These are phyloP conservation scores for Pilasporangium apinafurcum DNA, from an alignment of 352 stramenopile species.

Conservation along the genomic window DNA sequence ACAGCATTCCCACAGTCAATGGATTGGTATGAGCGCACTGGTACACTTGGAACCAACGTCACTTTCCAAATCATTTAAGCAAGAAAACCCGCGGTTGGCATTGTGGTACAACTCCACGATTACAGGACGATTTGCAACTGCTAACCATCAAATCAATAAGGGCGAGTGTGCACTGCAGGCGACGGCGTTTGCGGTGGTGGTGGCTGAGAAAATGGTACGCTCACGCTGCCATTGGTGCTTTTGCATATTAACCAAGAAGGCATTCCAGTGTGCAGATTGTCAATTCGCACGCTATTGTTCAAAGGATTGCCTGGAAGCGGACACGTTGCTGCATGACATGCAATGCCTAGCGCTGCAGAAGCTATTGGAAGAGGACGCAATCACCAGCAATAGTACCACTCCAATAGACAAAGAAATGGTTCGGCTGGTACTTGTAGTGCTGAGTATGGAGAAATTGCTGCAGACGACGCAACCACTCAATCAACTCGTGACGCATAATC, in stretches of 20 bases:
- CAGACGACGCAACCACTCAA: constrained; percentile 19
- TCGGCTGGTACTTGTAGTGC: constrained; percentile 37
- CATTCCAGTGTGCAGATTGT: constrained; percentile 43
- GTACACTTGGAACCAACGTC: too few species aligned
- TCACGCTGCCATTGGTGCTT: constrained; percentile 64
- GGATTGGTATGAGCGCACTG: too few species aligned
- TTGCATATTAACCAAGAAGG: constrained; percentile 23
- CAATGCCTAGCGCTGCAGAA: constrained; percentile 30
- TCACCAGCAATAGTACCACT: too few species aligned
- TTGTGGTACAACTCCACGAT: constrained; percentile 11
- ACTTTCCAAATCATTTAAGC: too few species aligned
- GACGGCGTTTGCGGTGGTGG: constrained; percentile 44
- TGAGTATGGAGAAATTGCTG: constrained; percentile 54
- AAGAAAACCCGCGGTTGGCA: constrained; percentile 9
- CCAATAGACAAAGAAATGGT: constrained; percentile 41
- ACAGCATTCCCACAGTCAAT: too few species aligned
- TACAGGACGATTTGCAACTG: constrained; percentile 30
- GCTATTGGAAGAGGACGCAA: constrained; percentile 2
- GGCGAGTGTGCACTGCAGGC: constrained; percentile 29
- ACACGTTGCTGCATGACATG: constrained; percentile 37
- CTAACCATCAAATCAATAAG: constrained; percentile 11
- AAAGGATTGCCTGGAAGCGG: constrained; percentile 29
- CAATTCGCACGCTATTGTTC: constrained; percentile 50
- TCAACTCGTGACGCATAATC: constrained; percentile 11
- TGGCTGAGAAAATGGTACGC: constrained; percentile 19